These are phyloP conservation scores for Cicer cuneatum DNA, from an alignment of 306 rosid species.

Conservation along the genomic window DNA sequence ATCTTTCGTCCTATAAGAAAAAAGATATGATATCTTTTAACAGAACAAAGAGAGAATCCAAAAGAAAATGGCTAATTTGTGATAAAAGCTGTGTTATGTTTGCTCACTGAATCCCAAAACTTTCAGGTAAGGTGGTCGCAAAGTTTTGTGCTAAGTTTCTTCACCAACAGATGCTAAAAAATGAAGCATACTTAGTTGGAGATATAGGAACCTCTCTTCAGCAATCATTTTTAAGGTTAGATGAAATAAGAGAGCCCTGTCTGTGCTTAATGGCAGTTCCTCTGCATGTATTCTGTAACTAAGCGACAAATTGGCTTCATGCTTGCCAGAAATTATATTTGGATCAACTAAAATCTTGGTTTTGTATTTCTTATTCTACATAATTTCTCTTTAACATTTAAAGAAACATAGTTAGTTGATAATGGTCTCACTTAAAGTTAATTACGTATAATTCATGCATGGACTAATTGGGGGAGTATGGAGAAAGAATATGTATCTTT, in stretches of 20 bases:
- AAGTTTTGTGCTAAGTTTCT: conserved; percentile 96
- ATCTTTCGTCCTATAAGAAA: too few relatives aligned
- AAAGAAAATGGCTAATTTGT: conserved; percentile 17
- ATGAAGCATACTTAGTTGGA: conserved; percentile 70
- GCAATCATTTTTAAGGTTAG: conserved; percentile 86
- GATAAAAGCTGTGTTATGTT: conserved; percentile 16
- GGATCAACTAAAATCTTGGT: conserved; percentile 38
- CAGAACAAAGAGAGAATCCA: not conserved
- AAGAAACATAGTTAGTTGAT: conserved; percentile 1
- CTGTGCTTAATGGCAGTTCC: conserved; percentile 38
- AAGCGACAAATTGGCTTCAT: conserved; percentile 7
- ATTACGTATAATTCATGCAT: conserved; percentile 16
- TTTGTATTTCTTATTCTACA: conserved; percentile 33
- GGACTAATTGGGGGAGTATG: conserved; percentile 17
- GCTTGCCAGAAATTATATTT: conserved; percentile 15
- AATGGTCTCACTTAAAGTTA: conserved; percentile 9
- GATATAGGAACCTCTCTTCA: conserved; percentile 82
- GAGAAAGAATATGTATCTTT: conserved; percentile 8
- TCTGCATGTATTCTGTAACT: conserved; percentile 34
- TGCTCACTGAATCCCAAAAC: conserved; percentile 45
- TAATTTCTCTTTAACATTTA: not conserved
- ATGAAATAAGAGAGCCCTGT: conserved; percentile 32
- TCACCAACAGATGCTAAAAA: conserved; percentile 87
- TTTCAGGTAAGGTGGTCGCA: conserved; percentile 95
- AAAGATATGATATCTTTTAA: not conserved